Conservation (phyloP, 2,329 filamentous ascomycete genomes). For the Cladobotryum mycophilum region DNA sequence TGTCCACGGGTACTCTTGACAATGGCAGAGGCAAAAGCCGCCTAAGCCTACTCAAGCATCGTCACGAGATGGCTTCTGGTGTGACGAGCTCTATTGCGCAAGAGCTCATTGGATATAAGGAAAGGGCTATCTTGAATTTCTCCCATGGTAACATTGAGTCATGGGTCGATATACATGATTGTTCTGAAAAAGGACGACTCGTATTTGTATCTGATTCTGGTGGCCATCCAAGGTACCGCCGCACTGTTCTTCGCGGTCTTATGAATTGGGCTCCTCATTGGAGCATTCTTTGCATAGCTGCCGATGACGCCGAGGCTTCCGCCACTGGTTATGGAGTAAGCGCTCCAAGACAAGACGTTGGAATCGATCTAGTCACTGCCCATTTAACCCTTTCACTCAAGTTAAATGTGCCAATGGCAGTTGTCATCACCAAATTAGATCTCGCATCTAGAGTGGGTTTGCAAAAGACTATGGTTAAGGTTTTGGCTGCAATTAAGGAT, state of each 20-base stretch:
- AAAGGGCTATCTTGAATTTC: conserved; percentile 66
- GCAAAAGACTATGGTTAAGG: conserved; percentile 61
- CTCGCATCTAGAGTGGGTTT: conserved; percentile 69
- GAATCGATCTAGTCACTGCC: conserved; percentile 67
- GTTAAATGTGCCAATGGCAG: conserved; percentile 66
- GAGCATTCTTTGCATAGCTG: conserved; percentile 80
- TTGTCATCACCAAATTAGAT: conserved; percentile 89
- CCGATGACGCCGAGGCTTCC: conserved; percentile 57
- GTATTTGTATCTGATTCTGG: conserved; percentile 90
- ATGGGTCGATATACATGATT: conserved; percentile 89
- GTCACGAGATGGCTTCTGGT: conserved; percentile 86
- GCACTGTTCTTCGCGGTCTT: conserved; percentile 83
- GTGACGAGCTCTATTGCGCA: conserved; percentile 93
- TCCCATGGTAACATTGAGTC: conserved; percentile 79
- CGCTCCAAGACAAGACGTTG: conserved; percentile 23
- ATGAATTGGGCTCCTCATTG: conserved; percentile 95
- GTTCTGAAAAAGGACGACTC: conserved; percentile 64
- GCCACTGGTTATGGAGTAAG: conserved; percentile 12
- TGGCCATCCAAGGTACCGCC: conserved; percentile 80
- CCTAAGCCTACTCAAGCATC: conserved; percentile 81
- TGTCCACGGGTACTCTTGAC: conserved; percentile 82
- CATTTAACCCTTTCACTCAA: conserved; percentile 83
- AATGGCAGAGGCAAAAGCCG: conserved; percentile 89
- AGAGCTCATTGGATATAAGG: conserved; percentile 80
- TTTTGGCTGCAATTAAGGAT: conserved; percentile 72